Evolutionary conservation across 2,329 filamentous ascomycete genomes (phyloP).

Genomic region (Malbranchea zuffiana): DNA sequence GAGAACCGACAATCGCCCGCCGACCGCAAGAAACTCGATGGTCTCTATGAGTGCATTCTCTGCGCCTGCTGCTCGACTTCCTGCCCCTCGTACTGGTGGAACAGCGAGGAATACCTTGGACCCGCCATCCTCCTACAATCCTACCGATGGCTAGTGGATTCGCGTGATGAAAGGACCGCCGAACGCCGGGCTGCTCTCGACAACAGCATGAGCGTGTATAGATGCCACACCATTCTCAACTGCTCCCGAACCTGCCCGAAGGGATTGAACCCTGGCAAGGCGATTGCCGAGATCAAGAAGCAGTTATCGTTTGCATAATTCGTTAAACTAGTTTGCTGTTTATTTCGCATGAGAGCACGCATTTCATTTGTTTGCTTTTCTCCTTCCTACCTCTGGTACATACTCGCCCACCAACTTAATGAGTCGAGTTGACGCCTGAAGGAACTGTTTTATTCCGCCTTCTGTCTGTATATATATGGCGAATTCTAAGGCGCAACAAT

Average conservation of each 20-base stretch:
- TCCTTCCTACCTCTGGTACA: slow-evolving; percentile 5
- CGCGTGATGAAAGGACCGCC: slow-evolving; percentile 76
- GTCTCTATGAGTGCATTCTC: slow-evolving; percentile 97
- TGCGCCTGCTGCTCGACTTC: slow-evolving; percentile 99
- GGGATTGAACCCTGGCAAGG: slow-evolving; percentile 89
- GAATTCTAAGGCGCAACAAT: slow-evolving; percentile 5
- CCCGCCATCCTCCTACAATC: slow-evolving; percentile 94
- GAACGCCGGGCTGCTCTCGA: slow-evolving; percentile 86
- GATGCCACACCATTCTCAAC: slow-evolving; percentile 98
- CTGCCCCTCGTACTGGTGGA: slow-evolving; percentile 99
- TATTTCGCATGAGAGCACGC: slow-evolving; percentile 13
- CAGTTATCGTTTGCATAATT: slow-evolving; percentile 52
- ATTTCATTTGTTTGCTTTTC: slow-evolving; percentile 8
- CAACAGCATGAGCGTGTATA: slow-evolving; percentile 98
- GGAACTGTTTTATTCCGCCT: neutral
- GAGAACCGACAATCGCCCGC: slow-evolving; percentile 85
- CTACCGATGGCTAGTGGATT: slow-evolving; percentile 94
- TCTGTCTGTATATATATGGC: slow-evolving; percentile 9
- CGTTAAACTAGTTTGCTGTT: slow-evolving; percentile 2
- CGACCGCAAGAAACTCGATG: slow-evolving; percentile 93
- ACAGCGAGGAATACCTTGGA: slow-evolving; percentile 95
- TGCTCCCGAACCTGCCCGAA: slow-evolving; percentile 97
- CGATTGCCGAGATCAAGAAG: slow-evolving; percentile 99
- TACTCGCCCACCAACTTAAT: neutral
- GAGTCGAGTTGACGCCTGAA: neutral